phyloP scores from a whole-genome alignment of 352 stramenopile genomes.

The Phytophthora parvispora region DNA sequence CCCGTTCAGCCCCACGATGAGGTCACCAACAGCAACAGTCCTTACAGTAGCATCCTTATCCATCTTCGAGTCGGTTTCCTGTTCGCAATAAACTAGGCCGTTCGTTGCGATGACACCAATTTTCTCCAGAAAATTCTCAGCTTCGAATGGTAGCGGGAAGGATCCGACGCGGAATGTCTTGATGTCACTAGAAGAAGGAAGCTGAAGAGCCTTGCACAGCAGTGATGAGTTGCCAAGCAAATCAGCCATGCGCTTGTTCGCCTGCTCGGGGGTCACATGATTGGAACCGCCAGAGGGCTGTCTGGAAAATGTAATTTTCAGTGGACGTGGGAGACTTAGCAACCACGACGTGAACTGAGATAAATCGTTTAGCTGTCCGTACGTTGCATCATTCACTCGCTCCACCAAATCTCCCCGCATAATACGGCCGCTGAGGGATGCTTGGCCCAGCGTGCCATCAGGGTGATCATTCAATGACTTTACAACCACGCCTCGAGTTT shows the following conservation, averaged over 20 bases:
- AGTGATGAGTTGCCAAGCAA: conserved; percentile 30
- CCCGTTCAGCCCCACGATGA: conserved; percentile 76
- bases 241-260: conserved; percentile 28
- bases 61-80: conserved; percentile 2
- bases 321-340: conserved; percentile 68
- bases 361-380: conserved; percentile 74
- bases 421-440: conserved; percentile 72
- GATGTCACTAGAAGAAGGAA: conserved; percentile 29
- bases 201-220: conserved; percentile 36
- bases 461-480: conserved; percentile 84
- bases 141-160: conserved; percentile 52
- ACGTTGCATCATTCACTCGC: conserved; percentile 70
- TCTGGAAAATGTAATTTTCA: conserved; percentile 75
- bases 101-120: conserved; percentile 50
- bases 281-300: conserved; percentile 16
- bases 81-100: conserved; percentile 48
- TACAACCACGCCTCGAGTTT: conserved; percentile 73
- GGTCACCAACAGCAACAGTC: conserved; percentile 55
- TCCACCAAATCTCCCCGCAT: conserved; percentile 79
- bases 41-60: conserved; percentile 2
- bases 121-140: conserved; percentile 45
- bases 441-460: conserved; percentile 75
- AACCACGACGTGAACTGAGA: conserved; percentile 86
- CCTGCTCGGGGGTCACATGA: conserved; percentile 7
- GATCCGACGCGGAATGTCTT: conserved; percentile 50